Evolutionary conservation across 495 filamentous ascomycete species (phyloP).

Genomic region (Tuber brumale): DNA sequence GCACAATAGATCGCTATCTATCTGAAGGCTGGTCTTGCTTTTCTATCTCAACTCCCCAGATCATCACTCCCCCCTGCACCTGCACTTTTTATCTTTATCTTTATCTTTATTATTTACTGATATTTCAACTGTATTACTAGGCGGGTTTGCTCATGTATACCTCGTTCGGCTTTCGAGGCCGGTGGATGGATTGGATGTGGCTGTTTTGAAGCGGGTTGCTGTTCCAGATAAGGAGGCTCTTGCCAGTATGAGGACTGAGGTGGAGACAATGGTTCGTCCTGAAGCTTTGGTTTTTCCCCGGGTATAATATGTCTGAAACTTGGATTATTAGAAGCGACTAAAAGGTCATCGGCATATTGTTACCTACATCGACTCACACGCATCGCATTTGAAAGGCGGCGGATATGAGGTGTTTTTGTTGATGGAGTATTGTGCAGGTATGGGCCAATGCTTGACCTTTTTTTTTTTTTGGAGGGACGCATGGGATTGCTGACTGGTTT

Average conservation of each 20-base stretch:
- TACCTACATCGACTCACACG: slow-evolving; percentile 96
- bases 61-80: slow-evolving; percentile 1
- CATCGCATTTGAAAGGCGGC: slow-evolving; percentile 81
- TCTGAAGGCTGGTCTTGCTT: slow-evolving; percentile 60
- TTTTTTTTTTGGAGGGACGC: background rate
- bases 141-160: slow-evolving; percentile 97
- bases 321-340: slow-evolving; percentile 61
- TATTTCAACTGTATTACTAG: slow-evolving; percentile 24
- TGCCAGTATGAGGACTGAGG: slow-evolving; percentile 94
- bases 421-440: slow-evolving; percentile 80
- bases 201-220: slow-evolving; percentile 93
- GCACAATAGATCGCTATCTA: slow-evolving; percentile 95
- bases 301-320: slow-evolving; percentile 27
- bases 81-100: slow-evolving; percentile 5
- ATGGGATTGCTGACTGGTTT: slow-evolving; percentile 37
- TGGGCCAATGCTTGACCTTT: slow-evolving; percentile 11
- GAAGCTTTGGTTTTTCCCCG: slow-evolving; percentile 14
- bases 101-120: background rate
- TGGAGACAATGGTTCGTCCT: slow-evolving; percentile 75
- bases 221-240: slow-evolving; percentile 91
- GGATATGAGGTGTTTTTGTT: slow-evolving; percentile 97
- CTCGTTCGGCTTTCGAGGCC: slow-evolving; percentile 76
- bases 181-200: slow-evolving; percentile 72
- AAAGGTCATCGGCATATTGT: slow-evolving; percentile 95
- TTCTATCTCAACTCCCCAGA: slow-evolving; percentile 4